A percentile compares a stretch with the other conserved stretches of the same genome.
phyloP scores from a whole-genome alignment of 2,329 filamentous ascomycete genomes.

The Pseudomassariella vexata region DNA sequence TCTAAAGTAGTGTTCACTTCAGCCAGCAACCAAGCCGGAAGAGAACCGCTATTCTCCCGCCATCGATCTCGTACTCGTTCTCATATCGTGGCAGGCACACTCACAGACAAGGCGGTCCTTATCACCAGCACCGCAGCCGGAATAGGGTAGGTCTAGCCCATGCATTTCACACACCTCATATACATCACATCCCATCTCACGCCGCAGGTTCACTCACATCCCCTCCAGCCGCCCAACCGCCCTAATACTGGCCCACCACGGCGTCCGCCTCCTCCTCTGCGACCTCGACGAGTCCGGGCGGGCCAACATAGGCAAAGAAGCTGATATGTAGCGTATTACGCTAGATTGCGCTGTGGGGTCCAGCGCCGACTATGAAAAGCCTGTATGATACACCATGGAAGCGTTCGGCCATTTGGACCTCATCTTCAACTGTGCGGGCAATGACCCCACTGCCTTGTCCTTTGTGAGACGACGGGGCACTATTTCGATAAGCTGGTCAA shows the following conservation, averaged over 20 bases:
- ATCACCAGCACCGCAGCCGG: constrained; percentile 9
- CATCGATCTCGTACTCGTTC: too few species aligned
- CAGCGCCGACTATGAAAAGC: constrained; percentile 11
- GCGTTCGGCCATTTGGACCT: constrained; percentile 24
- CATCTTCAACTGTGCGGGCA: constrained; percentile 36
- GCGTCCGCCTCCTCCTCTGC: constrained; percentile 18
- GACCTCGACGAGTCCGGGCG: constrained; percentile 20
- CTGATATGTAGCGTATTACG: not conserved
- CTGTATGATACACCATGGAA: too few species aligned
- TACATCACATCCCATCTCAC: too few species aligned
- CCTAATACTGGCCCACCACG: constrained; percentile 18
- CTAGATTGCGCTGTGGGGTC: constrained; percentile 11
- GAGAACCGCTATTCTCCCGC: too few species aligned
- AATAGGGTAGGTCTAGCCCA: constrained; percentile 11
- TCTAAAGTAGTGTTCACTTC: too few species aligned
- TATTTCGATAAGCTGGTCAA: constrained; percentile 40
- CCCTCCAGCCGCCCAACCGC: constrained; percentile 14
- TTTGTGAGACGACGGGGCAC: constrained; percentile 34
- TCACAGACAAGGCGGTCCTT: constrained; percentile 4
- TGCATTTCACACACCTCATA: too few species aligned
- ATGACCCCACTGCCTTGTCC: constrained; percentile 37
- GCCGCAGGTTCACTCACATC: not conserved
- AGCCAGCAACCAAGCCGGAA: too few species aligned
- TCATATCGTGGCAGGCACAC: too few species aligned
- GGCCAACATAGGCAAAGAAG: too few species aligned